Evolutionary conservation across 768 basidiomycete species (phyloP).

Genomic region (Clitopilus hobsonii): DNA sequence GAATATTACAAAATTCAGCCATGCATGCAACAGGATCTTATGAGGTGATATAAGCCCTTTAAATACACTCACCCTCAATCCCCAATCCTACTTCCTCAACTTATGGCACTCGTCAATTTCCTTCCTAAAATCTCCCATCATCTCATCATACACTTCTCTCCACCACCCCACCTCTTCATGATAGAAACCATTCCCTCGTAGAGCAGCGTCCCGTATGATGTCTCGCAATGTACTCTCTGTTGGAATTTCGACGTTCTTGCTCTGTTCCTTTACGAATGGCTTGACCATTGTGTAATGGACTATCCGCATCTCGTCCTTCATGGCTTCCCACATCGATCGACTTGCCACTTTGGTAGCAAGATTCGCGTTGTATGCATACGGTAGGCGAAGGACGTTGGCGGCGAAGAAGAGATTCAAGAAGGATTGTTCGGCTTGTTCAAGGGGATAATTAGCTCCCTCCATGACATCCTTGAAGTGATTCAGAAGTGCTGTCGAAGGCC

Average conservation of each 20-base stretch:
- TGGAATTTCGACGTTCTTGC: slow-evolving; percentile 12
- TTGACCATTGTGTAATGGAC: slow-evolving; percentile 31
- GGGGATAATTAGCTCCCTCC: slow-evolving; percentile 23
- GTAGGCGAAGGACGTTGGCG: slow-evolving; percentile 26
- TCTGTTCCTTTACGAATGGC: slow-evolving; percentile 21
- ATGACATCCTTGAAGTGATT: slow-evolving; percentile 22
- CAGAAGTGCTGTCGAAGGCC: slow-evolving; percentile 23
- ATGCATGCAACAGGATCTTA: too few species aligned
- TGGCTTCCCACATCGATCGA: slow-evolving; percentile 26
- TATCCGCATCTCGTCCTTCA: slow-evolving; percentile 26
- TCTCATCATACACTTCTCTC: slow-evolving; percentile 24
- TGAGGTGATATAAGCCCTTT: too few species aligned
- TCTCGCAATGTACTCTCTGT: slow-evolving; percentile 14
- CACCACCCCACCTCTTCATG: slow-evolving; percentile 29
- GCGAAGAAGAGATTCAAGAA: slow-evolving; percentile 37
- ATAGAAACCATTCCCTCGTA: slow-evolving; percentile 17
- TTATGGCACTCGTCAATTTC: slow-evolving; percentile 1
- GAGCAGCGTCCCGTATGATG: slow-evolving; percentile 15
- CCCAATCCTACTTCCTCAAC: neutral
- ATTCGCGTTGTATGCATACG: slow-evolving; percentile 38
- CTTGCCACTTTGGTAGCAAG: slow-evolving; percentile 30
- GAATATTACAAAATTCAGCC: too few species aligned
- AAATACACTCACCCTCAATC: too few species aligned
- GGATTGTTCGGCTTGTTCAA: slow-evolving; percentile 30
- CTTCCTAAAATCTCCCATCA: slow-evolving; percentile 12